A percentile compares a stretch with the other conserved stretches of the same genome.
Evolutionary conservation across 345 rosid genomes (phyloP).

Genomic region (Salix dunnii): DNA sequence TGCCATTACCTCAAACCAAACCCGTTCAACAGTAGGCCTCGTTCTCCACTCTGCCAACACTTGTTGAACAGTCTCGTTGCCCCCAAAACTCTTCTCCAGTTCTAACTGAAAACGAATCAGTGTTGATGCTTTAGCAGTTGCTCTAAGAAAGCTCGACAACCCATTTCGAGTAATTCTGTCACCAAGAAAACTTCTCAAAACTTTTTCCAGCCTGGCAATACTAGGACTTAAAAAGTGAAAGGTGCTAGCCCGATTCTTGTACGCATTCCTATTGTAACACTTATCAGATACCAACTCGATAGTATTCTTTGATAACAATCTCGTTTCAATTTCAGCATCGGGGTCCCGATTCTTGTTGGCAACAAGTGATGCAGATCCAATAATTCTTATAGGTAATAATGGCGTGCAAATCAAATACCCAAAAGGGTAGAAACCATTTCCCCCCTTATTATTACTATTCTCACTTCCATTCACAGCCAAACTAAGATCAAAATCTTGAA

Average conservation of each 20-base stretch:
- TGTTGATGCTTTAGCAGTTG: slow-evolving; percentile 44
- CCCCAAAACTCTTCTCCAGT: slow-evolving; percentile 44
- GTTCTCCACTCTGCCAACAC: slow-evolving; percentile 57
- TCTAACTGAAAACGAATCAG: slow-evolving; percentile 55
- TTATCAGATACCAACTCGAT: slow-evolving; percentile 61
- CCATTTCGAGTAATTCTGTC: slow-evolving; percentile 20
- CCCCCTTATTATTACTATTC: slow-evolving; percentile 12
- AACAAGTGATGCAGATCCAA: slow-evolving; percentile 58
- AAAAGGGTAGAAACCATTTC: slow-evolving; percentile 25
- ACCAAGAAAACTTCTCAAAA: slow-evolving; percentile 38
- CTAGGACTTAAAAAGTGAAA: slow-evolving; percentile 39
- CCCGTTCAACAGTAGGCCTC: slow-evolving; percentile 51
- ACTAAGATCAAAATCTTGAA: slow-evolving; percentile 37
- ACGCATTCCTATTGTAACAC: slow-evolving; percentile 39
- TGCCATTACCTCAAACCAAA: slow-evolving; percentile 61
- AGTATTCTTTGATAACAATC: slow-evolving; percentile 32
- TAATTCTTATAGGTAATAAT: slow-evolving; percentile 44
- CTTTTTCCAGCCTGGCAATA: slow-evolving; percentile 40
- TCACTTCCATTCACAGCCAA: slow-evolving; percentile 23
- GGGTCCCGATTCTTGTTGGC: slow-evolving; percentile 45
- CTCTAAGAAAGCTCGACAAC: slow-evolving; percentile 36
- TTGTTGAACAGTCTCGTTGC: slow-evolving; percentile 35
- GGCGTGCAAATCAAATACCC: slow-evolving; percentile 37
- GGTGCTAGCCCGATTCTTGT: slow-evolving; percentile 32
- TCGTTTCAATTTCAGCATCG: slow-evolving; percentile 38